phyloP scores from a whole-genome alignment of 2,329 filamentous ascomycete genomes.

The Fusarium subtropicale region DNA sequence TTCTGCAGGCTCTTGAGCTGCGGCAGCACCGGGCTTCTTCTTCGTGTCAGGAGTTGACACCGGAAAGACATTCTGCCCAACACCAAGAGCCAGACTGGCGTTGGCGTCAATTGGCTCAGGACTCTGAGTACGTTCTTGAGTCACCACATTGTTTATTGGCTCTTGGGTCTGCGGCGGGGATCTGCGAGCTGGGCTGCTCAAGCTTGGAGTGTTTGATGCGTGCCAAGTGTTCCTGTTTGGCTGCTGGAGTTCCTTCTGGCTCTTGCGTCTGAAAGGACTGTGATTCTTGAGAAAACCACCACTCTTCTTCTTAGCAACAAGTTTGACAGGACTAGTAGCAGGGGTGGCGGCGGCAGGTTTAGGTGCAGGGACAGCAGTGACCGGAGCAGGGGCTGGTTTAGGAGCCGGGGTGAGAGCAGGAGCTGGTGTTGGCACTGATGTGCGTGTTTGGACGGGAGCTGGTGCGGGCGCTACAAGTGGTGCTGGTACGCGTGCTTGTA shows the following conservation, averaged over 20 bases:
- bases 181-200: slow-evolving; percentile 52
- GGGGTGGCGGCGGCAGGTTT: neutral
- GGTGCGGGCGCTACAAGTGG: neutral
- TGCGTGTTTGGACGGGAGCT: neutral
- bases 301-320: slow-evolving; percentile 76
- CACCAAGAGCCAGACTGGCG: slow-evolving; percentile 90
- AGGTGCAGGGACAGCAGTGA: neutral
- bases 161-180: slow-evolving; percentile 56
- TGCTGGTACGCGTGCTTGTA: neutral
- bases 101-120: slow-evolving; percentile 91
- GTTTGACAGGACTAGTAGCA: slow-evolving; percentile 67
- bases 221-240: slow-evolving; percentile 72
- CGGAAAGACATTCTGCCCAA: slow-evolving; percentile 96
- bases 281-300: slow-evolving; percentile 94
- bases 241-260: slow-evolving; percentile 74
- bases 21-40: slow-evolving; percentile 43
- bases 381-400: neutral
- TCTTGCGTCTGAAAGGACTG: slow-evolving; percentile 93
- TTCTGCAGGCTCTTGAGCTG: slow-evolving; percentile 60
- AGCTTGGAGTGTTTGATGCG: slow-evolving; percentile 49
- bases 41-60: slow-evolving; percentile 82
- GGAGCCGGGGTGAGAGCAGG: neutral
- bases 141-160: slow-evolving; percentile 50
- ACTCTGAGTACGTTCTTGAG: slow-evolving; percentile 65
- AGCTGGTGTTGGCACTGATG: neutral